Evolutionary conservation across 139 green algal genomes (phyloP).

Genomic region (Edaphochlamys debaryana): DNA sequence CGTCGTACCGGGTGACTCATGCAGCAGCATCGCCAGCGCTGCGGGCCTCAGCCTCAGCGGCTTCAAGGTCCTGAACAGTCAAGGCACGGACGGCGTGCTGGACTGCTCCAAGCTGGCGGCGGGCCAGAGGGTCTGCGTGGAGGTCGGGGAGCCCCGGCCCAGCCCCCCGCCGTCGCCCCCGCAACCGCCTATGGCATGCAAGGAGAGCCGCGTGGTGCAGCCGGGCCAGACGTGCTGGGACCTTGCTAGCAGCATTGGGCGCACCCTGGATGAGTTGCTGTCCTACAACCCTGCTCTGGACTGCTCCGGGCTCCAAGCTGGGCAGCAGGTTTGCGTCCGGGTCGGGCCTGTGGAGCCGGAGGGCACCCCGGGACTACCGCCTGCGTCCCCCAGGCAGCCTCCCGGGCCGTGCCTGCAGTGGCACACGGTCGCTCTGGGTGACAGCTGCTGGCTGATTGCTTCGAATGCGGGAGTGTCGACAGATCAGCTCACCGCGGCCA

Average conservation of each 20-base stretch:
- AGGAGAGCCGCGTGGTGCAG: background rate
- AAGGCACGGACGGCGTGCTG: background rate
- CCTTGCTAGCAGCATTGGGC: background rate
- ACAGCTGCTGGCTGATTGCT: background rate
- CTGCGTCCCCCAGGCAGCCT: background rate
- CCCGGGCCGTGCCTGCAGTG: background rate
- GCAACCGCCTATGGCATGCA: background rate
- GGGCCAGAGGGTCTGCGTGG: background rate
- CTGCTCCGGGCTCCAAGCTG: background rate
- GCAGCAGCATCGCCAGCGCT: background rate
- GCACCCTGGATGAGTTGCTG: background rate
- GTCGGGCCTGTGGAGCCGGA: background rate
- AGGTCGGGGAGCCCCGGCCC: background rate
- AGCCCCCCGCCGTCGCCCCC: background rate
- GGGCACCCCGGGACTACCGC: background rate
- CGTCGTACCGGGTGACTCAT: background rate
- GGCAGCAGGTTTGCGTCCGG: background rate
- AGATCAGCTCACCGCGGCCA: background rate
- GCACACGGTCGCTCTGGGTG: background rate
- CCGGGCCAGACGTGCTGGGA: background rate
- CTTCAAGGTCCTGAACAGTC: background rate
- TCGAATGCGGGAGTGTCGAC: background rate
- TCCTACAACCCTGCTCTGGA: background rate
- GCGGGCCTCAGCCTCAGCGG: background rate
- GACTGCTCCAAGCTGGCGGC: background rate